These are phyloP conservation scores for Phytophthora fragariae DNA, from an alignment of 352 stramenopile genomes.

Conservation along the genomic window DNA sequence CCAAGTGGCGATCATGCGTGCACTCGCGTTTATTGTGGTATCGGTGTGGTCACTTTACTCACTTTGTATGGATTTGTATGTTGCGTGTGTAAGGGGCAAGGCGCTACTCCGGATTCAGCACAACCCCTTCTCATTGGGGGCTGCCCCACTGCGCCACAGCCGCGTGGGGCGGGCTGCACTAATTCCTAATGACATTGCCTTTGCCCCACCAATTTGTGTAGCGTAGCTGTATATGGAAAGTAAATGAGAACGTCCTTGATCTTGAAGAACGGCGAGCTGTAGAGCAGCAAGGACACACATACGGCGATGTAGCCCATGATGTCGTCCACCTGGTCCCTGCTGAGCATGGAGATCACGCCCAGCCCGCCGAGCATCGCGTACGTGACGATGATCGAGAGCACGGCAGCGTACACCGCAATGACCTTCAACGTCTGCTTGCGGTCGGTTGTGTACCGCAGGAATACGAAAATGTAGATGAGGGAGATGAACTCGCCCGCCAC, in stretches of 20 bases:
- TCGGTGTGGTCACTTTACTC: no score
- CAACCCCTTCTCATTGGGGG: no score
- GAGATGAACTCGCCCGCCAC: slow-evolving; percentile 39
- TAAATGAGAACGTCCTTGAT: slow-evolving; percentile 54
- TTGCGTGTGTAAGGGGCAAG: no score
- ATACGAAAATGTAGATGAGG: slow-evolving; percentile 41
- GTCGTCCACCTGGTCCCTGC: slow-evolving; percentile 34
- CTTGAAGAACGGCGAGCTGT: slow-evolving; percentile 47
- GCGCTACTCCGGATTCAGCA: no score
- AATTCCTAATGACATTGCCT: no score
- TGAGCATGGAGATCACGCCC: slow-evolving; percentile 40
- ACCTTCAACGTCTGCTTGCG: slow-evolving; percentile 25
- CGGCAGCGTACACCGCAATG: slow-evolving; percentile 32
- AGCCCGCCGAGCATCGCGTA: slow-evolving; percentile 49
- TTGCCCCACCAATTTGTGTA: slow-evolving; percentile 13
- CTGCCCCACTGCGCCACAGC: no score
- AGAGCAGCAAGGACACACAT: slow-evolving; percentile 59
- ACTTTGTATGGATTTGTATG: no score
- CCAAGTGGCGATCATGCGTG: no score
- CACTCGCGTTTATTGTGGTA: no score
- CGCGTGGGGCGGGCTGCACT: no score
- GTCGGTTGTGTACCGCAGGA: slow-evolving; percentile 35
- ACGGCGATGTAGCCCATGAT: slow-evolving; percentile 49
- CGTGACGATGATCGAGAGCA: slow-evolving; percentile 42
- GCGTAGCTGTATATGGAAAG: no score